Percentiles rank a stretch among this genome's conserved stretches.
These are phyloP conservation scores for Leishmania aethiopica DNA, from an alignment of 208 protist species.

Conservation along the genomic window DNA sequence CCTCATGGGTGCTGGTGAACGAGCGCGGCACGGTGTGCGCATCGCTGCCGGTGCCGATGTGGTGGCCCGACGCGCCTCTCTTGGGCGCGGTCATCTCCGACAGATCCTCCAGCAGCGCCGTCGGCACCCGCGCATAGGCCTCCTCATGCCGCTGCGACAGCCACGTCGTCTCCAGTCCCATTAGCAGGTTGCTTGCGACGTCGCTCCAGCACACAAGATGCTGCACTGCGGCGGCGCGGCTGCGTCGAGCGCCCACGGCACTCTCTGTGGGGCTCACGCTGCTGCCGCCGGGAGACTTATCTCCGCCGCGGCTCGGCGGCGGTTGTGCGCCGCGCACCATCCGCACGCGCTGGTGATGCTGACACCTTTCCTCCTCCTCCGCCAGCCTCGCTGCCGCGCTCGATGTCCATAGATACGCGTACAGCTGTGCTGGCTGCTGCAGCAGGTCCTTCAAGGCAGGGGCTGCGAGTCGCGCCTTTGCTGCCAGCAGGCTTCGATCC, in stretches of 20 bases:
- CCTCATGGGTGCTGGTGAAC: neutral
- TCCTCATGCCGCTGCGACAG: slow-evolving; percentile 12
- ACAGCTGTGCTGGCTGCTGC: slow-evolving; percentile 17
- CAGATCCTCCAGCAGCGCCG: slow-evolving; percentile 52
- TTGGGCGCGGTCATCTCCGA: slow-evolving; percentile 5
- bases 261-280: neutral
- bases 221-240: slow-evolving; percentile 12
- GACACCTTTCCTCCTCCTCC: slow-evolving; percentile 7
- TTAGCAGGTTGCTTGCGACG: slow-evolving; percentile 81
- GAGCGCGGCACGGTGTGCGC: neutral
- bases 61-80: neutral
- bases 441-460: slow-evolving; percentile 21
- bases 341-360: neutral
- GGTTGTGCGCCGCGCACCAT: neutral
- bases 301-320: neutral
- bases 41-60: neutral
- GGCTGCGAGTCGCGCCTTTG: slow-evolving; percentile 6
- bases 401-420: slow-evolving; percentile 21
- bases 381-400: slow-evolving; percentile 1
- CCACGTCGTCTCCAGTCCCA: slow-evolving; percentile 35
- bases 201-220: slow-evolving; percentile 81
- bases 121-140: slow-evolving; percentile 51
- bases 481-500: slow-evolving; percentile 10
- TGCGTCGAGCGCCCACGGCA: slow-evolving; percentile 4
- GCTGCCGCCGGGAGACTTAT: neutral